Conservation (phyloP, 805 yeast species). For the Hanseniaspora singularis region DNA sequence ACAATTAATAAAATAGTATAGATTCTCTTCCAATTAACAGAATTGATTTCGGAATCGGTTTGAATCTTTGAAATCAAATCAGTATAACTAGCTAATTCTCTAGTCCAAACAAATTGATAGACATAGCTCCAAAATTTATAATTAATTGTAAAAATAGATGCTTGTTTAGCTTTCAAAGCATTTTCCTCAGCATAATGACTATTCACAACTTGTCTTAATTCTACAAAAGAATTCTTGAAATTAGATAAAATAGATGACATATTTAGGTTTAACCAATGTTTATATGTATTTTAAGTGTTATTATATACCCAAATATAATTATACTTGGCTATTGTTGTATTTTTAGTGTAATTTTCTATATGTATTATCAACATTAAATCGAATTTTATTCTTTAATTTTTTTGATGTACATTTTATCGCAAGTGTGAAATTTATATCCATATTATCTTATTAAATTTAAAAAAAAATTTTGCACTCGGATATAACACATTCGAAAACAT, state of each 20-base stretch:
- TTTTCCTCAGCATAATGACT: conserved; percentile 10
- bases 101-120: conserved; percentile 7
- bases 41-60: conserved; percentile 19
- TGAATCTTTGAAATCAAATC: not conserved
- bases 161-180: not conserved
- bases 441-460: no score
- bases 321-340: no score
- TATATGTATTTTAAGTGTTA: no score
- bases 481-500: no score
- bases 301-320: no score
- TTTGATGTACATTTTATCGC: no score
- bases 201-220: conserved; percentile 13
- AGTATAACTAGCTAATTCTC: not conserved
- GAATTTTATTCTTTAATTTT: no score
- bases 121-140: conserved; percentile 12
- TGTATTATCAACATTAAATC: no score
- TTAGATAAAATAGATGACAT: conserved; percentile 5
- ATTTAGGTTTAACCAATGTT: not conserved
- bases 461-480: no score
- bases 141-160: conserved; percentile 12
- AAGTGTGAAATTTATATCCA: no score
- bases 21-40: conserved; percentile 16
- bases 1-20: conserved; percentile 32
- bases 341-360: no score
- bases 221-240: conserved; percentile 3